Percentiles rank a stretch among this genome's conserved stretches.
These are phyloP conservation scores for Aspergillus oerlinghausenensis DNA, from an alignment of 2,329 filamentous ascomycete genomes.

Conservation along the genomic window DNA sequence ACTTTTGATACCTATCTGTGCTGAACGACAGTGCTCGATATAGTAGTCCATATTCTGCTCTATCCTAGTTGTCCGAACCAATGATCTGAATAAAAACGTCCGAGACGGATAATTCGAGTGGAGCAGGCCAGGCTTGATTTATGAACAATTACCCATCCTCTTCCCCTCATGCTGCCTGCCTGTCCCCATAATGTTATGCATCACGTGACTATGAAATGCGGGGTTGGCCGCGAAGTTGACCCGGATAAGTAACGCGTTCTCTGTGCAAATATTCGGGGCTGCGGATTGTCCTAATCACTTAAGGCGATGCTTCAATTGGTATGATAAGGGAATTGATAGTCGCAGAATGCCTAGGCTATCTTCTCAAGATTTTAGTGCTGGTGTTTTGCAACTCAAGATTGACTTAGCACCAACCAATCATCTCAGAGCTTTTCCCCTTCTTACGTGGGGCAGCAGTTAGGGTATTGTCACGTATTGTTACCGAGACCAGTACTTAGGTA, in stretches of 20 bases:
- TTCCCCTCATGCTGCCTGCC: not conserved
- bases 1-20: not conserved
- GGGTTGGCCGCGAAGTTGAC: not conserved
- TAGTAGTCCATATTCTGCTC: not conserved
- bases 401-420: conserved; percentile 17
- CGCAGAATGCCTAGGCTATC: not conserved
- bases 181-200: too few relatives aligned
- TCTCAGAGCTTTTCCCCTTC: not conserved
- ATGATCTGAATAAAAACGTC: not conserved
- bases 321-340: not conserved
- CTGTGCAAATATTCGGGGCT: not conserved
- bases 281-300: not conserved
- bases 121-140: too few relatives aligned
- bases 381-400: too few relatives aligned
- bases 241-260: not conserved
- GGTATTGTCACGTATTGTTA: not conserved
- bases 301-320: not conserved
- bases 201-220: not conserved
- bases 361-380: not conserved
- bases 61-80: not conserved
- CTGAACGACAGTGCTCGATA: not conserved
- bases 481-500: not conserved
- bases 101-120: too few relatives aligned
- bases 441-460: not conserved
- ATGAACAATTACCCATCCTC: too few relatives aligned